Evolutionary conservation across 108 stramenopile genomes (phyloP), one percentile per base, ranked within the genome.

Genomic region (Licmophora abbreviata): DNA sequence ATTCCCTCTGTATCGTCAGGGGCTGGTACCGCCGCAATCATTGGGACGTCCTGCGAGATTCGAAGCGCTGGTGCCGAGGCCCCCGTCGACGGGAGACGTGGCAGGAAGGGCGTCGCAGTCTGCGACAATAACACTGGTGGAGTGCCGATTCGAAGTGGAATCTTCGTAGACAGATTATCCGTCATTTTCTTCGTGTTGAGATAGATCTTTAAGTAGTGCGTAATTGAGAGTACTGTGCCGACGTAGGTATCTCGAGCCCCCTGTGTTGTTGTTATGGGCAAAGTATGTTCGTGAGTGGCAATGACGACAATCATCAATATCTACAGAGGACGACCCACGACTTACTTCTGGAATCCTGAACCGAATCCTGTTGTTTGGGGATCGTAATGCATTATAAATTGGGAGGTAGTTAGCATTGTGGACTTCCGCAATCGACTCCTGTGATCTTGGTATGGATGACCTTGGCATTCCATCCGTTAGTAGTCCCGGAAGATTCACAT

Each of bases 131-230:
- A 53, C 17, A 32, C 28, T 35, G 53, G 24, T 22, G 63, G 29
- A 12, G 31, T 60, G 1, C 69, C 69, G 3, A 70, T 52, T 10
- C 53, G 29, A 30, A 70, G 48, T 31, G 69, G 64, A 14, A 70
- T 53, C 21, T 48, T 59, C 10, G 44, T 38, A 9, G 49, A 43
- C 20, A 62, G 65, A 48, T 72, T 53, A n/a, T 57, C 51, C 11
- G 40, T 35, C 8, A 50, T 31, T 4, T 22, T 31, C 22, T 52
- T 52, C 3, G 66, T 63, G 15, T 38, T 27, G 24, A 67, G 44
- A 4, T 50, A 54, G 29, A 72, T 51, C 27, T 67, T 66, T 37
- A 66, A 18, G 29, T 53, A 58, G 30, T 66, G 65, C 23, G 65
- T 59, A 23, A 66, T 59, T 7, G 12, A 46, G 9, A 66, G 53